Evolutionary conservation across 768 basidiomycete genomes (phyloP), one percentile per base, ranked within the genome.

Genomic region (Trametes sanguinea): DNA sequence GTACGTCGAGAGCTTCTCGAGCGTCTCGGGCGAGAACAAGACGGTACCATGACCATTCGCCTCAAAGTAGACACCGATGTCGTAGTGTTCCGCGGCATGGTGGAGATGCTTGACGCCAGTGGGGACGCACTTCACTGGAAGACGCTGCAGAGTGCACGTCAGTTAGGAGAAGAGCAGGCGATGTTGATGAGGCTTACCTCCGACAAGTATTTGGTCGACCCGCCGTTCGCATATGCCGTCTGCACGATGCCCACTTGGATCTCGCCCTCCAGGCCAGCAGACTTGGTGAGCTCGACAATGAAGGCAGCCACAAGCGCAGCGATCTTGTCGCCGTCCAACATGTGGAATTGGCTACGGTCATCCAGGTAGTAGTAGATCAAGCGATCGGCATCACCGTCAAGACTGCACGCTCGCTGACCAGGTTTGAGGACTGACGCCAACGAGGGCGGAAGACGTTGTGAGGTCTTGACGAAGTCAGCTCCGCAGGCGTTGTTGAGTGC

Each of bases 31-130:
- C 11, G 97, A 98, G 78, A 99, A 98, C 57, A 98, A 76, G 50
- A 98, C 94, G 2, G 97, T 99, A 35, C 97, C 97, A 68, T 99
- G 97, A 2, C 97, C 97, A 72, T 99, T 99, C 37, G 97, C 97
- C 75, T 99, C 97, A 69, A 99, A 99, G 77, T 99, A 99, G 47
- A 99, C 93, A n/a, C 97, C 97, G 57, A 99, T 83, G 71, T 94
- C 85, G 75, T 89, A 98, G 69, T 87, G 85, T 69, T 95, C 93
- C 10, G 97, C 97, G 14, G 95, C 97, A 71, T 98, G 95, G 73
- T 99, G 97, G 51, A 98, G 85, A 73, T 98, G 92, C 75, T 99
- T 99, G 62, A 99, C 97, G 30, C 97, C 97, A 14, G 97, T 99
- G 2, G 94, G 81, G 6, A 96, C 95, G 72, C 97, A 99, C 70